These are phyloP conservation scores for Candida stauntonica DNA, from an alignment of 805 yeast genomes.

Conservation along the genomic window DNA sequence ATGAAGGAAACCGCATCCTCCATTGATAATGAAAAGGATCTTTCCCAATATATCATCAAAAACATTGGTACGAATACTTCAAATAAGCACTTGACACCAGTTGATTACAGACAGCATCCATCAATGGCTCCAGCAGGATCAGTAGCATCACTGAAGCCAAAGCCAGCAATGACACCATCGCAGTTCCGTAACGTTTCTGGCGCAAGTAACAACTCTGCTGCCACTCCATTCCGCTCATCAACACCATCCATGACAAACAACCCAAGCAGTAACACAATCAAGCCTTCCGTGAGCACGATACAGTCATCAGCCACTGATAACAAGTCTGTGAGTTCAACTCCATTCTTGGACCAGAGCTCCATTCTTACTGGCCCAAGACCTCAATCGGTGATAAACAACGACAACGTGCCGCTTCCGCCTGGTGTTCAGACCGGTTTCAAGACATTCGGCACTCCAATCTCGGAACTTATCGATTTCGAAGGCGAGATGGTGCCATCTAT, in stretches of 20 bases:
- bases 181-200: conserved; percentile 11
- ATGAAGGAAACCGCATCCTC: conserved; percentile 74
- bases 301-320: background rate
- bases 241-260: background rate
- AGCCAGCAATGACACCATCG: conserved; percentile 3
- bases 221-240: background rate
- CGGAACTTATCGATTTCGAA: conserved; percentile 68
- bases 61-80: conserved; percentile 30
- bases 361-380: conserved; percentile 28
- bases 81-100: conserved; percentile 50
- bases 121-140: conserved; percentile 39
- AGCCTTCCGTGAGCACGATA: background rate
- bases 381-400: conserved; percentile 26
- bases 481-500: conserved; percentile 90
- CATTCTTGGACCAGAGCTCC: conserved; percentile 16
- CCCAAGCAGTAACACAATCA: background rate
- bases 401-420: conserved; percentile 26
- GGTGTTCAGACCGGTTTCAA: conserved; percentile 32
- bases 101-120: conserved; percentile 69
- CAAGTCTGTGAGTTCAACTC: conserved; percentile 6
- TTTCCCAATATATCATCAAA: conserved; percentile 62
- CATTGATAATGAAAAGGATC: conserved; percentile 78
- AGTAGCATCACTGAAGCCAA: conserved; percentile 14
- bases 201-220: background rate
- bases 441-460: conserved; percentile 85